Base-by-base conservation (phyloP, 495 filamentous ascomycete genomes). In the Schizothecium vesticola region DNA sequence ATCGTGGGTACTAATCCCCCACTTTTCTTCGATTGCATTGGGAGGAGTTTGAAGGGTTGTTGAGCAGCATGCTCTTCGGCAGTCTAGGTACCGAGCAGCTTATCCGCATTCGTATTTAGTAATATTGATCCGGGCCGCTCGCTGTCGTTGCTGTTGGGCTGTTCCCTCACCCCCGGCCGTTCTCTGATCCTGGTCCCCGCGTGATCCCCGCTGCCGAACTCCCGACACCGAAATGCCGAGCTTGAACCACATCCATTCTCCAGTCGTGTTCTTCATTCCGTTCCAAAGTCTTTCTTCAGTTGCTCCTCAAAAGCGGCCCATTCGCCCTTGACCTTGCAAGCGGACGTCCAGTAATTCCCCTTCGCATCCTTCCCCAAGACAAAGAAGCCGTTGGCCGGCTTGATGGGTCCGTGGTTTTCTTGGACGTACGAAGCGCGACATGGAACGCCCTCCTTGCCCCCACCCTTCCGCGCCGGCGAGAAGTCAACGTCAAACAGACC, bases 271-370 rank as follows among this genome's bases (percentile, higher is more conserved):
- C 43, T n/a, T 51, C 43, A 51, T 8, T 51, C 31, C 11, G 1
- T 19, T 0, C 22, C 68, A 58, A 65, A 67, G 26, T 71, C 63
- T 61, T 62, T 62, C 3, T 74, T 72, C 71, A 80, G 57, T 33
- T 71, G 69, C 65, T 76, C 73, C 71, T 81, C 71, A 19, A 82
- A 74, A 56, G 68, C 70, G 22, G 51, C 67, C 80, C 80, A 81
- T 9, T 74, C 68, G 1, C 77, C 73, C 65, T 66, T 74, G 21
- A 71, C 63, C 73, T 80, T 71, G 63, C 70, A 79, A 8, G 79
- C 79, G 1, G 73, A 70, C 8, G 80, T 66, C 84, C 81, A 84
- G 59, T 83, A 86, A 69, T 85, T 84, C 1, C 81, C 84, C 29
- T 78, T 76, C 16, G 69, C 72, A 67, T 85, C 83, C 72, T 84